Conservation (phyloP, 805 yeast species). For the Kodamaea fukazawae region DNA sequence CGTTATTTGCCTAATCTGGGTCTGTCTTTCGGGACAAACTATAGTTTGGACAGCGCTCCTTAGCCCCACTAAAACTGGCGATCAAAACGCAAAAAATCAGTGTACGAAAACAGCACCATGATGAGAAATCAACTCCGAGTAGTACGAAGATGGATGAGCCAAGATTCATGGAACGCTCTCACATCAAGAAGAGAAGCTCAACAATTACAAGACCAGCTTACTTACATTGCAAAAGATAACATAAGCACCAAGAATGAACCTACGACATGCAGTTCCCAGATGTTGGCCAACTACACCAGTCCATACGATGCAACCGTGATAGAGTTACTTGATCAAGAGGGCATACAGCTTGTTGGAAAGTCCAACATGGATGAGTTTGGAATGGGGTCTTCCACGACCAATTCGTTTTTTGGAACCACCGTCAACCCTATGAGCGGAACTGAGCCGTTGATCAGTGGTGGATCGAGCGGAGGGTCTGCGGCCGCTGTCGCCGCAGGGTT, state of each 20-base stretch:
- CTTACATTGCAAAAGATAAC: slow-evolving; percentile 64
- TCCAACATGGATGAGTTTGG: slow-evolving; percentile 96
- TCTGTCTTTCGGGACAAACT: no score
- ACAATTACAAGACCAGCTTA: slow-evolving; percentile 21
- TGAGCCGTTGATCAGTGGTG: slow-evolving; percentile 57
- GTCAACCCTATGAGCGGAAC: slow-evolving; percentile 45
- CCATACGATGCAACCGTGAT: slow-evolving; percentile 84
- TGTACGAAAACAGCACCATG: no score
- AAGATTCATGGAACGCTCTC: slow-evolving; percentile 2
- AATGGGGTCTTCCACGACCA: slow-evolving; percentile 79
- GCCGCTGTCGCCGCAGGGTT: slow-evolving; percentile 78
- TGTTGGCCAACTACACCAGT: slow-evolving; percentile 57
- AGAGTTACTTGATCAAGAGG: slow-evolving; percentile 47
- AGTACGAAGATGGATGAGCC: not conserved
- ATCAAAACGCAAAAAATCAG: no score
- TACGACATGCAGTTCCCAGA: slow-evolving; percentile 77
- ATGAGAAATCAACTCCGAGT: no score
- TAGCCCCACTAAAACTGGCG: no score
- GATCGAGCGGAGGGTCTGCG: slow-evolving; percentile 96
- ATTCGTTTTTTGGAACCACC: slow-evolving; percentile 56
- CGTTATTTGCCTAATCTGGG: no score
- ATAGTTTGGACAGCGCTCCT: no score
- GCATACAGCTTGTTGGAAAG: slow-evolving; percentile 66
- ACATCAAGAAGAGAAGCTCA: not conserved
- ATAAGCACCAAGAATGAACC: slow-evolving; percentile 59